phyloP scores from a whole-genome alignment of 305 asterid species.

The Fraxinus floribunda region DNA sequence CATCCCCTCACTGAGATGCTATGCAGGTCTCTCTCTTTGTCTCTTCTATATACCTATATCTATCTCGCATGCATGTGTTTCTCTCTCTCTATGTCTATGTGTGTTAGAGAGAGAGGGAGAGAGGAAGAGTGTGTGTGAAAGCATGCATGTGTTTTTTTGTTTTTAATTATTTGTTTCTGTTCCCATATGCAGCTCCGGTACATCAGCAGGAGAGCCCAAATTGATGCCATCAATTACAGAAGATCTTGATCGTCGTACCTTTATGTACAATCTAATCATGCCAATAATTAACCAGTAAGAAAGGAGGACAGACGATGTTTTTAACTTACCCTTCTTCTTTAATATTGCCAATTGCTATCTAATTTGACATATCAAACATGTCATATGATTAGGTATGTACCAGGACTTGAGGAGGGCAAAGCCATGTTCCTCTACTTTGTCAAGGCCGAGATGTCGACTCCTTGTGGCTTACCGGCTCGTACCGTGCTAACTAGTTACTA shows the following conservation, averaged over 20 bases:
- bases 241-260: slow-evolving; percentile 70
- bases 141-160: background rate
- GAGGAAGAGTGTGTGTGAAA: background rate
- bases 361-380: background rate
- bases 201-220: slow-evolving; percentile 77
- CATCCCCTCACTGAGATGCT: slow-evolving; percentile 66
- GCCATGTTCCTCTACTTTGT: slow-evolving; percentile 74
- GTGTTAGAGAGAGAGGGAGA: background rate
- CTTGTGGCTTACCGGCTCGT: slow-evolving; percentile 68
- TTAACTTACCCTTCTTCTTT: background rate
- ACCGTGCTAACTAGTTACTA: slow-evolving; percentile 78
- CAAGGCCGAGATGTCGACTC: slow-evolving; percentile 64
- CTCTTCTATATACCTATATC: background rate
- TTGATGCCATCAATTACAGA: slow-evolving; percentile 72
- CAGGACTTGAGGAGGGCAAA: slow-evolving; percentile 66
- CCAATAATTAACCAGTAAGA: slow-evolving; percentile 71
- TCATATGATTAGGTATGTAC: slow-evolving; percentile 35
- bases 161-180: background rate
- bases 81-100: background rate
- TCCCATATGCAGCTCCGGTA: slow-evolving; percentile 60
- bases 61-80: background rate
- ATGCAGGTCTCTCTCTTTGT: slow-evolving; percentile 46
- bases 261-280: slow-evolving; percentile 67
- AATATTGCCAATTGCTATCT: background rate
- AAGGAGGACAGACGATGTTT: background rate